Evolutionary conservation across 805 yeast genomes (phyloP), one percentile per base, ranked within the genome.

Genomic region (Suhomyces kilbournensis): DNA sequence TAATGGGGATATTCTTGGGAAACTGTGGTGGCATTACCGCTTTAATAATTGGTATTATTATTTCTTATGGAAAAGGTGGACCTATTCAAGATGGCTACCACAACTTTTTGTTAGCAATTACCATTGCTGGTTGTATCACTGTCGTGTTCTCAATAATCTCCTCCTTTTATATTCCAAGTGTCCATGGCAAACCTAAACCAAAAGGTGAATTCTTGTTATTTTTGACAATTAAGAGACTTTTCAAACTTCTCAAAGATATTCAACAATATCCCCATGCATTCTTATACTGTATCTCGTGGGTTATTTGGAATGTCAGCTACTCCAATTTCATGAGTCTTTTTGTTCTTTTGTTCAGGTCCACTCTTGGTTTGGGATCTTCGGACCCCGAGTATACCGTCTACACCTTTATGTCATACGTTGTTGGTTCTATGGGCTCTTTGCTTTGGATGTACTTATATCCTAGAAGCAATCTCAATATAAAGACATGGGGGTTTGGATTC

Each of bases 371-470:
- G 34, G 77, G 76, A 0, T 53, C 55, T 1, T 61, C 74, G 15
- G 77, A 72, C 56, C 49, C 74, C 0, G 74, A 74, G 58, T 74
- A 66, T 53, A 71, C 77, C 2, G 67, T 72, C 0, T 74, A 71
- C 53, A 66, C 71, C 0, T 72, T 74, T 58, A 59, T 72, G 63
- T 67, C 74, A 2, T 68, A 67, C 49, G 60, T 71, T 14, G 51
- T 68, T n/a, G 69, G 72, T 0, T 66, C 68, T 0, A 1, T 65
- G 3, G 78, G 76, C 0, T 69, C 77, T 0, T 53, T 74, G 40
- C 4, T 53, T 0, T 74, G 78, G 77, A 71, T 73, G 77, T 57
- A 50, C 42, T 20, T 62, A 4, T 73, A 70, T 47, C 73, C 72
- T 1, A 52, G 64, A 40, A 8, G 54, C 0, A 30, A 44, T 2